Evolutionary conservation across 345 rosid species (phyloP), one percentile per base, ranked within the genome.

Genomic region (Eucalyptus regnans): DNA sequence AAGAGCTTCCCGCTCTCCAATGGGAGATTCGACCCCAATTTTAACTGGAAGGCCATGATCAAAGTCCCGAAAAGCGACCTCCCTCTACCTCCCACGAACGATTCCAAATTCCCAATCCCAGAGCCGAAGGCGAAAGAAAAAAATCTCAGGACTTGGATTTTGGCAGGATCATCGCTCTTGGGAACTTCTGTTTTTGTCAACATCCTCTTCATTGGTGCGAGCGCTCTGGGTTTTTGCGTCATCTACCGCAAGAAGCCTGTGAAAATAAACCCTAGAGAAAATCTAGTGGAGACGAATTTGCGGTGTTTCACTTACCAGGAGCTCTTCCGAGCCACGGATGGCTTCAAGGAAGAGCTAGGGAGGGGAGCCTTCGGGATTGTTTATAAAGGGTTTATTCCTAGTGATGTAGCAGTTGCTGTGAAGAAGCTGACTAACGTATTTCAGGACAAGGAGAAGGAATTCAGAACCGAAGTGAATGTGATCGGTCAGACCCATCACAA

Each of bases 341-440:
- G 91, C 9, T 93, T 92, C 89, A 90, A 88, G 71, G 89, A 90
- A 48, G 91, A 91, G 71, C 84, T 92, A 8, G 95, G 95, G 12
- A 91, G 90, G 14, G 95, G 95, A 29, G 86, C 93, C 9, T 54
- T 56, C 9, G 62, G 52, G 20, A 86, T 86, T 50, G 62, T 87
- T 33, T 87, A 87, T 11, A 88, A 85, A 89, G 89, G 89, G 27
- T 50, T 0, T 5, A 76, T 88, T 31, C 56, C 62, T 22, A 52
- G 18, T 33, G 14, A 4, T 50, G 49, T 31, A 1, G 54, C 3
- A 44, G 89, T 88, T 1, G 89, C 89, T 9, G 44, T 88, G 31
- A 88, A 88, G 48, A 88, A 71, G 60, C 44, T 88, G 80, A 58
- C 16, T 25, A 50, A 68, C 86, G 17, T 76, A 48, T 22, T 88